Conservation (phyloP, 2,329 filamentous ascomycete genomes). For the Cercospora brassicicola region DNA sequence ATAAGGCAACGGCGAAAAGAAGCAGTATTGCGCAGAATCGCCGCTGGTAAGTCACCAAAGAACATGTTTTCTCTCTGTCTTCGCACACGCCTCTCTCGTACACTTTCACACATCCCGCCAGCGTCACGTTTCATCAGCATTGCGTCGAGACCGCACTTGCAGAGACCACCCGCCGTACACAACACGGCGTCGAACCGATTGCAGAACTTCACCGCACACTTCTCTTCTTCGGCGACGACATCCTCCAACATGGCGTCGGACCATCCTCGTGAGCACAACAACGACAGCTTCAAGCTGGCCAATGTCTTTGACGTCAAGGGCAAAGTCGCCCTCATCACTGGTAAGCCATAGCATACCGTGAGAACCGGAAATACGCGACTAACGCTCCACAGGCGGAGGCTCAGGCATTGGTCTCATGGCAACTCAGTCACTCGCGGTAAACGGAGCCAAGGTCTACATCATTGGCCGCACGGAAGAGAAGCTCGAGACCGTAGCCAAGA, state of each 20-base stretch:
- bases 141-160: not conserved
- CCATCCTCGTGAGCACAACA: constrained; percentile 36
- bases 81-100: not conserved
- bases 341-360: not conserved
- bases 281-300: constrained; percentile 38
- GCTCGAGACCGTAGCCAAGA: constrained; percentile 49
- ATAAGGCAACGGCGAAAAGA: not conserved
- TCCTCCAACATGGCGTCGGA: constrained; percentile 33
- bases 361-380: not conserved
- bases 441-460: constrained; percentile 51
- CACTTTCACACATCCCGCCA: not conserved
- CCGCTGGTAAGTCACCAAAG: not conserved
- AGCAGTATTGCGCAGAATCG: not conserved
- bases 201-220: constrained; percentile 15
- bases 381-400: constrained; percentile 41
- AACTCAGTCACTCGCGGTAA: constrained; percentile 46
- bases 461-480: constrained; percentile 51
- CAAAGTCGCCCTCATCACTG: constrained; percentile 46
- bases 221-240: constrained; percentile 12
- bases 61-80: not conserved
- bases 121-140: not conserved
- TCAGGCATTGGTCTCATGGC: constrained; percentile 52
- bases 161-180: not conserved
- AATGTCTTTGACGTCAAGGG: constrained; percentile 43
- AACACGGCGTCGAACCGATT: constrained; percentile 1